Conservation (phyloP, 495 filamentous ascomycete species). For the Xylaria grammica region DNA sequence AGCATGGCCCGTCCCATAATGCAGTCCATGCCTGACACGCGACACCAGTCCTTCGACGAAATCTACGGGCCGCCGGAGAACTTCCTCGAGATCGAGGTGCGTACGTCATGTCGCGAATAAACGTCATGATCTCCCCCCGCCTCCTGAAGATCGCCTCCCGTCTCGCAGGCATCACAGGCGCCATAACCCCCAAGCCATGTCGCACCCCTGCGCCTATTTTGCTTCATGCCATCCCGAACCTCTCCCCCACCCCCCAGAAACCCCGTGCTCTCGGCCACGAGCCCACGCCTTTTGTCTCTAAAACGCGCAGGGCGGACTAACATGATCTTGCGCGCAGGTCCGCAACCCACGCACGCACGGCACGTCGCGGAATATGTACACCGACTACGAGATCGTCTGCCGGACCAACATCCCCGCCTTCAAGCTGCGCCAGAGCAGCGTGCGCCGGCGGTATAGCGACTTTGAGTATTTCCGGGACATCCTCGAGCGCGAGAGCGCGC, state of each 20-base stretch:
- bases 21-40: slow-evolving; percentile 83
- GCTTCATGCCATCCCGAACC: too few relatives aligned
- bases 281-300: too few relatives aligned
- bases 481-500: slow-evolving; percentile 89
- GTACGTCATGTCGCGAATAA: slow-evolving; percentile 22
- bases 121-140: too few relatives aligned
- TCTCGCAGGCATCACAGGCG: too few relatives aligned
- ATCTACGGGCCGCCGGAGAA: slow-evolving; percentile 99
- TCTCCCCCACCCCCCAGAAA: too few relatives aligned
- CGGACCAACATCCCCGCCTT: slow-evolving; percentile 98
- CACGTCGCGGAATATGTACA: slow-evolving; percentile 95
- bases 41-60: slow-evolving; percentile 95
- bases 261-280: too few relatives aligned
- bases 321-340: slow-evolving; percentile 65
- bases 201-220: too few relatives aligned
- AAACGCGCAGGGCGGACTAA: too few relatives aligned
- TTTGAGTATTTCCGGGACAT: slow-evolving; percentile 99
- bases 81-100: slow-evolving; percentile 95
- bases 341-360: slow-evolving; percentile 95
- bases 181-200: too few relatives aligned
- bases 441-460: slow-evolving; percentile 93
- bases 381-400: slow-evolving; percentile 96
- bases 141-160: too few relatives aligned
- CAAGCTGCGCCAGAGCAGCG: slow-evolving; percentile 80
- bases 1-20: slow-evolving; percentile 62